phyloP scores from a whole-genome alignment of 2,329 filamentous ascomycete species.

The Colletotrichum lentis region DNA sequence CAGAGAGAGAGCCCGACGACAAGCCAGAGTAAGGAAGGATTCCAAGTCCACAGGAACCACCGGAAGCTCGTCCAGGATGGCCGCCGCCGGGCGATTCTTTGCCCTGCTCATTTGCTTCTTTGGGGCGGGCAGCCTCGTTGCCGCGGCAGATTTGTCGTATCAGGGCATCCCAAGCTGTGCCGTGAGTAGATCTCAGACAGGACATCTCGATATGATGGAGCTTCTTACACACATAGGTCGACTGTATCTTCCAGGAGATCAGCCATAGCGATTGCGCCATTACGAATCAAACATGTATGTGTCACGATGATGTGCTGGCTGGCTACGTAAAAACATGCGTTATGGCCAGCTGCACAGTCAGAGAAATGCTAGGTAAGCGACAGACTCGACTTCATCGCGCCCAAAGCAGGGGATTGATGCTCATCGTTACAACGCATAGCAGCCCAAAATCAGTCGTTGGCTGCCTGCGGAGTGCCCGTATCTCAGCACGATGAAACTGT shows the following conservation, averaged over 20 bases:
- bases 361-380: slow-evolving; percentile 29
- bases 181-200: slow-evolving; percentile 1
- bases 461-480: slow-evolving; percentile 24
- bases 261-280: slow-evolving; percentile 18
- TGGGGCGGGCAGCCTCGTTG: background rate
- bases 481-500: background rate
- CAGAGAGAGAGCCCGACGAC: background rate
- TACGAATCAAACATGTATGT: slow-evolving; percentile 30
- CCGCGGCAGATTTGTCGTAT: slow-evolving; percentile 3
- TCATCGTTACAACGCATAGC: slow-evolving; percentile 8
- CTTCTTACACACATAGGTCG: slow-evolving; percentile 15
- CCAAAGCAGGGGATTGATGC: background rate
- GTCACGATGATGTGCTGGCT: slow-evolving; percentile 16
- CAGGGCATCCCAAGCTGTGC: slow-evolving; percentile 23
- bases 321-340: slow-evolving; percentile 27
- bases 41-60: background rate
- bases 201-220: background rate
- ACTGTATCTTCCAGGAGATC: slow-evolving; percentile 27
- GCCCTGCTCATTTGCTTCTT: slow-evolving; percentile 21
- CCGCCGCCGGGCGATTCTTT: slow-evolving; percentile 12
- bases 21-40: slow-evolving; percentile 1
- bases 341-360: slow-evolving; percentile 25
- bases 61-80: slow-evolving; percentile 13
- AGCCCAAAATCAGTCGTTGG: slow-evolving; percentile 11
- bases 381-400: no score